Percentiles rank a stretch among this genome's conserved stretches.
Conservation (phyloP, 192 early-diverging fungal species). For the Spinellus fusiger region DNA sequence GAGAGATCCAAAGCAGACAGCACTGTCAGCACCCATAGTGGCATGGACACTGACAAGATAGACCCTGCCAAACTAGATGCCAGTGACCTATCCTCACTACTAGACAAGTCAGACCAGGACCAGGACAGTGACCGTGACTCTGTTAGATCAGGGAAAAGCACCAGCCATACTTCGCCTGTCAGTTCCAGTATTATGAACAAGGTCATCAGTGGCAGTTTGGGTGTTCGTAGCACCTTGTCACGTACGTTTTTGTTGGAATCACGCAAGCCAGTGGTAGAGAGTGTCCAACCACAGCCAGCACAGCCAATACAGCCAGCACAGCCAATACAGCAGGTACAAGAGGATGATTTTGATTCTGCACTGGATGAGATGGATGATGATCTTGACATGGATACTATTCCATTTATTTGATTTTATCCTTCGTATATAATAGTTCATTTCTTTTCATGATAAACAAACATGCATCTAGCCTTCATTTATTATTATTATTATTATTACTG, state of each 20-base stretch:
- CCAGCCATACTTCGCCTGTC: neutral
- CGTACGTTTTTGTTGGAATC: constrained; percentile 15
- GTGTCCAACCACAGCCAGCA: neutral
- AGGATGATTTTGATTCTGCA: constrained; percentile 14
- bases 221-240: constrained; percentile 18
- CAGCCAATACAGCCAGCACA: neutral
- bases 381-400: constrained; percentile 25
- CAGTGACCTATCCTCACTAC: too few species aligned
- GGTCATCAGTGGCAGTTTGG: constrained; percentile 1
- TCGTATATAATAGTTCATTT: neutral
- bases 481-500: neutral
- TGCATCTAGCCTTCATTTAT: neutral
- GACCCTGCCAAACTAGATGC: neutral
- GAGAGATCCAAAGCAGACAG: neutral
- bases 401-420: constrained; percentile 19
- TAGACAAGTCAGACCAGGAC: too few species aligned
- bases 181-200: constrained; percentile 10
- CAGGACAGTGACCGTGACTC: neutral
- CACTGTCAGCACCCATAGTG: neutral
- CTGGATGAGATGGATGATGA: constrained; percentile 14
- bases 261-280: neutral
- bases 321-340: constrained; percentile 1
- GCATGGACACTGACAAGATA: neutral
- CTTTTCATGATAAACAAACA: neutral
- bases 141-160: neutral